Evolutionary conservation across 148 eudicot species (phyloP).

Genomic region (Rhododendron ferrugineum): DNA sequence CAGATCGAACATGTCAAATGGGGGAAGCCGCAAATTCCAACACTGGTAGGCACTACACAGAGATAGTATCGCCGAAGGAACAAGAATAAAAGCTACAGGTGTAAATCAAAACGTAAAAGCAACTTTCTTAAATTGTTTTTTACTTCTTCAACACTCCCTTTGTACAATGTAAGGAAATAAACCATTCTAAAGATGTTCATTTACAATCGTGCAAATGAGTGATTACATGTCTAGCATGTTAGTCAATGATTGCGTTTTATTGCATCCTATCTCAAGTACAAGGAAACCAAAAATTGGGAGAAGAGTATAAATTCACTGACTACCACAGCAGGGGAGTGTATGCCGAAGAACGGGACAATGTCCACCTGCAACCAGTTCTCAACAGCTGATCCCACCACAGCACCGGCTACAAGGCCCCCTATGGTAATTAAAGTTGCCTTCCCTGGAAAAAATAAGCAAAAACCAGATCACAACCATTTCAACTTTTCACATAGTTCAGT

Average conservation of each 20-base stretch:
- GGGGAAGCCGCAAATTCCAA: not conserved
- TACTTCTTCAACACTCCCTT: conserved; percentile 36
- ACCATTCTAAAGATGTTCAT: conserved; percentile 34
- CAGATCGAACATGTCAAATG: not conserved
- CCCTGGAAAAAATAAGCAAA: conserved; percentile 42
- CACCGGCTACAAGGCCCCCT: conserved; percentile 91
- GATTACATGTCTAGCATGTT: conserved; percentile 14
- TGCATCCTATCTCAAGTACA: conserved; percentile 63
- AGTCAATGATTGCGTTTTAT: conserved; percentile 8
- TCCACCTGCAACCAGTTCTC: conserved; percentile 99
- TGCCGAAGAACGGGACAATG: conserved; percentile 85
- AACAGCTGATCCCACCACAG: conserved; percentile 85
- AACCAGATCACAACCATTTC: not conserved
- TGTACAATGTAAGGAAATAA: conserved; percentile 48
- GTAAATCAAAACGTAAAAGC: conserved; percentile 2
- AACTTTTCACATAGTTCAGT: not conserved
- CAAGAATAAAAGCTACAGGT: not conserved
- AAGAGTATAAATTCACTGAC: conserved; percentile 41
- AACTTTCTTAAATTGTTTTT: conserved; percentile 13
- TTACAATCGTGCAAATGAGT: conserved; percentile 31
- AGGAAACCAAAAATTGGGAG: conserved; percentile 80
- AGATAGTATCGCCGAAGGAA: not conserved
- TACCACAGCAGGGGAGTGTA: conserved; percentile 81
- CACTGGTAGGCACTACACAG: not conserved
- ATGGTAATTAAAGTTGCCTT: conserved; percentile 81